Base-by-base conservation (phyloP, 2,329 filamentous ascomycete genomes). In the Pseudopithomyces chartarum region DNA sequence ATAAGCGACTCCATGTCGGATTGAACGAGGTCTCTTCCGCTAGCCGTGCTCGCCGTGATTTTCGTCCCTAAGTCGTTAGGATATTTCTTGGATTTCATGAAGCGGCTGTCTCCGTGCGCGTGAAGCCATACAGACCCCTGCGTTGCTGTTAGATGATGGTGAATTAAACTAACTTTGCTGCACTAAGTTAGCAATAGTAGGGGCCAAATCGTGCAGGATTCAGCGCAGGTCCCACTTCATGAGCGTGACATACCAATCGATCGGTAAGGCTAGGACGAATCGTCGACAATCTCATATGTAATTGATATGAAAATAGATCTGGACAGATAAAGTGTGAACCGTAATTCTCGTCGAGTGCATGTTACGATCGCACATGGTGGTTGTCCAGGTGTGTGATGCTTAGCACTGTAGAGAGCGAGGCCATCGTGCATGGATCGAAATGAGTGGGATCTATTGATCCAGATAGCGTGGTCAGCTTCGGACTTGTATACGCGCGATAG, bases 391-490 rank as follows among this genome's bases (percentile, higher is more conserved):
- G n/a, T n/a, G n/a, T n/a, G n/a, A n/a, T n/a, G n/a, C n/a, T n/a
- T n/a, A n/a, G n/a, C n/a, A n/a, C n/a, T n/a, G n/a, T n/a, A n/a
- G n/a, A n/a, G n/a, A n/a, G n/a, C n/a, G 3, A 2, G 22, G 13
- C 29, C 2, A 36, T 22, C 12, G 44, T 22, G 44, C 44, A 22
- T 10, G 26, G 43, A 34, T 26, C 5, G 33, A 23, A 39, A 29
- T 39, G 19, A 4, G 29, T 17, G 39, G 34, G 47, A 23, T 40
- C 39, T 40, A 8, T 17, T n/a, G 22, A 23, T 22, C 34, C 26
- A 33, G n/a, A 22, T 50, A 50, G 34, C 34, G 47, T 36, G 39
- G 47, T 50, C 46, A 48, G 19, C 34, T 32, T 50, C 47, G 47
- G 47, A 29, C 47, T 50, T 50, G n/a, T 50, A 38, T 23, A 48